Evolutionary conservation across 257 asterid species (phyloP), one percentile per base, ranked within the genome.

Genomic region (Verbascum thapsus): DNA sequence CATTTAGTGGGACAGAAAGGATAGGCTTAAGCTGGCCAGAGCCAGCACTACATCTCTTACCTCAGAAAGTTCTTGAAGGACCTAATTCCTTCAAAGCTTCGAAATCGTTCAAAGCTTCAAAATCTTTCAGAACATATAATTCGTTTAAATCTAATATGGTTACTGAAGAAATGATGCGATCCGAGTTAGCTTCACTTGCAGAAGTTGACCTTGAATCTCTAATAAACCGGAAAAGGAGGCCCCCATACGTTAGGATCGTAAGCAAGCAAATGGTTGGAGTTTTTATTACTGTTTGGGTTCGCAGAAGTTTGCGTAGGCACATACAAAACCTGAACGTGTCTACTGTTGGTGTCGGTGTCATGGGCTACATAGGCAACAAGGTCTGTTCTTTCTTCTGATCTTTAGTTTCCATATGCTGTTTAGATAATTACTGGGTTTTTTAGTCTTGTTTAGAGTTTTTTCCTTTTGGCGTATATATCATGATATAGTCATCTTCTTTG

Each of bases 291-390:
- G 73, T 94, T 70, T 94, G 99, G 99, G 98, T 90, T 16, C 88
- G 91, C 19, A 85, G 95, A 72, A 83, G 82, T 78, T 78, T 94
- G 77, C 76, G 98, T 32, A 83, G 70, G 79, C 97, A 83, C 69
- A 81, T 90, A 74, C 95, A 87, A 45, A 80, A 94, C 65, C 38
- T 94, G 71, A 87, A 75, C 50, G 96, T 94, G 53, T 84, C 95
- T 22, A 72, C 88, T 20, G 99, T 94, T 63, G 99, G 99, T 53
- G 99, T 94, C 39, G 99, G 99, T 43, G 88, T 81, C 53, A 87
- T 94, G 99, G 99, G 99, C 61, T 94, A 77, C 77, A 85, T 94
- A 11, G 99, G 99, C 48, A 94, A 94, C 88, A 94, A 94, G 99
- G 99, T 94, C 54, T 40, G 72, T 64, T 71, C 44, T 37, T 51